Evolutionary conservation across 2,329 filamentous ascomycete genomes (phyloP).

Genomic region (Chaetomiaceae sp.): DNA sequence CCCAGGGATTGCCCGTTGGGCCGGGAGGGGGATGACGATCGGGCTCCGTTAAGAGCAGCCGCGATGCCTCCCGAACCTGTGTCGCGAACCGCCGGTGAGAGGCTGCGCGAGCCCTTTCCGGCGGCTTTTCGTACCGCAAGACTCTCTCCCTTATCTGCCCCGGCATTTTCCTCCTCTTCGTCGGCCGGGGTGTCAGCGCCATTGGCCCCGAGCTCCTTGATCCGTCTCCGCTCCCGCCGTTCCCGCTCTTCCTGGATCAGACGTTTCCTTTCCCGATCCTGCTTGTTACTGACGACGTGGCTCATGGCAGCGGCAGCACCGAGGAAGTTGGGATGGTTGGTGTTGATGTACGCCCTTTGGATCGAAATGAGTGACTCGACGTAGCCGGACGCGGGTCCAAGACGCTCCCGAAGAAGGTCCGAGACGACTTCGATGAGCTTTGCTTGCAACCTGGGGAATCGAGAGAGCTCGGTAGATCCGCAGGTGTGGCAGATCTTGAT

Average conservation of each 20-base stretch:
- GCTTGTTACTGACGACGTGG: constrained; percentile 88
- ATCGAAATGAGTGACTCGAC: constrained; percentile 97
- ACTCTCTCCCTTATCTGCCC: constrained; percentile 48
- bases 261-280: constrained; percentile 84
- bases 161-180: constrained; percentile 51
- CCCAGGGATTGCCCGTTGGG: constrained; percentile 57
- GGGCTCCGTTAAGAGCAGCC: constrained; percentile 61
- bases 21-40: constrained; percentile 57
- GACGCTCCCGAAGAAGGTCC: constrained; percentile 83
- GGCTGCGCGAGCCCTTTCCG: constrained; percentile 63
- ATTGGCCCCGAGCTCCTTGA: constrained; percentile 81
- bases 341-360: constrained; percentile 98
- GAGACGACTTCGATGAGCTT: constrained; percentile 98
- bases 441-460: constrained; percentile 87
- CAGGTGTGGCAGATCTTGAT: constrained; percentile 99
- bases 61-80: constrained; percentile 58
- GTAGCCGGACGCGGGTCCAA: constrained; percentile 84
- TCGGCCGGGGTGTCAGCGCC: constrained; percentile 63
- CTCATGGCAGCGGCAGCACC: constrained; percentile 97
- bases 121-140: constrained; percentile 58
- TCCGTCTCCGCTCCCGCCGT: constrained; percentile 73
- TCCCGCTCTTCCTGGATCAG: constrained; percentile 78
- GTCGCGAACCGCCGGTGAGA: constrained; percentile 74
- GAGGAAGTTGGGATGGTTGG: constrained; percentile 97
- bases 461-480: constrained; percentile 85